Evolutionary conservation across 2,329 filamentous ascomycete genomes (phyloP), one percentile per base, ranked within the genome.

Genomic region (Xylariales sp.): DNA sequence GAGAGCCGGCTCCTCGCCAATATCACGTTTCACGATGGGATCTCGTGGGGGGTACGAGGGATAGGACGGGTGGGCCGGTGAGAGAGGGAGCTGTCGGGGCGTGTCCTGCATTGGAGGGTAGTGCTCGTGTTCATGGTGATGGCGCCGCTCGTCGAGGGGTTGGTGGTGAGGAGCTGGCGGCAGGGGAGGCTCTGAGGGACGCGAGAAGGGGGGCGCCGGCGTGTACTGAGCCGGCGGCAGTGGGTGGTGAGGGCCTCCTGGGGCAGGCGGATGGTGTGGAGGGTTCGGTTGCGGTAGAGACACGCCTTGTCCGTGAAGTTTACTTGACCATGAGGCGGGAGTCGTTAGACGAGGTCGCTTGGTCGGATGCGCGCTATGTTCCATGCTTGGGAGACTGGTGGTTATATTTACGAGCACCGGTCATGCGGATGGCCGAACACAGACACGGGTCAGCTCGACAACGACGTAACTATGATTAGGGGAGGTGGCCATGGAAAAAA

Each of bases 261-360:
- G 68, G 64, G 69, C 73, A 64, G 75, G 73, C 55, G 76, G 76
- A 53, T 77, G 76, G 68, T 78, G 77, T 73, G 79, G 73, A 77
- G 74, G 80, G 79, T 65, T 69, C 48, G 81, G 82, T 77, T 81
- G 81, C 75, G 83, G 83, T 69, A 86, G 79, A 72, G 84, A 83
- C 75, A 83, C 79, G 72, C 79, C 77, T 80, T 82, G 80, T 28
- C 66, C 69, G 59, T 65, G 54, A 7, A 63, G 8, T 80, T 81
- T 82, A 73, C 80, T 79, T 78, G 80, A 77, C 83, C 82, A 82
- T 77, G 84, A 84, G 77, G 82, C 78, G 79, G 76, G 78, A 75
- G 80, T 80, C 73, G 79, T 80, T 73, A 89, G 81, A 81, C 87
- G 86, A 78, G 84, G 85, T 77, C 87, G 86, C 83, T 89, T 89